phyloP scores from a whole-genome alignment of 2,329 filamentous ascomycete genomes.

The Neocucurbitaria cava region DNA sequence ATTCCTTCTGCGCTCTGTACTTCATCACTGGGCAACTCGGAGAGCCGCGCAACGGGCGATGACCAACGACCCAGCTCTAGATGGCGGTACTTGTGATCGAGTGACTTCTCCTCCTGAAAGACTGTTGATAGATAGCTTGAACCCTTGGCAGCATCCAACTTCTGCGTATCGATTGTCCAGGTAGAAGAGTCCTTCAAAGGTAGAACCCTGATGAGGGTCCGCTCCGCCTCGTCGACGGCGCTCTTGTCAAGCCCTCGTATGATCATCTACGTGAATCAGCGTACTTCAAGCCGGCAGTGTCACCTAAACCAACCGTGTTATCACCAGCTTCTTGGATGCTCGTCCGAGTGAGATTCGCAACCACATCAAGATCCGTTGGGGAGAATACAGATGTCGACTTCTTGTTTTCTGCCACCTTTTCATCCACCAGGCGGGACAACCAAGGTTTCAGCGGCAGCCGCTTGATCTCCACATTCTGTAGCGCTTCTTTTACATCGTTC shows the following conservation, averaged over 20 bases:
- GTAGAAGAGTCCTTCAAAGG: constrained; percentile 21
- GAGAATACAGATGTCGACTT: constrained; percentile 19
- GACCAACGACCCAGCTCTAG: constrained; percentile 36
- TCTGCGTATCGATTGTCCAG: constrained; percentile 27
- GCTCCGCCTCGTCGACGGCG: constrained; percentile 36
- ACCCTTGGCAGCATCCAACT: constrained; percentile 15
- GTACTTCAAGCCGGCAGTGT: background rate
- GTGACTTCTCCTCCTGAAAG: constrained; percentile 21
- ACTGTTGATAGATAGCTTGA: constrained; percentile 25
- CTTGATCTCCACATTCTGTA: constrained; percentile 22
- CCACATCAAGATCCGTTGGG: constrained; percentile 20
- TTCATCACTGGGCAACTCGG: constrained; percentile 2
- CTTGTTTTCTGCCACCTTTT: constrained; percentile 2
- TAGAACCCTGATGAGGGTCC: constrained; percentile 36
- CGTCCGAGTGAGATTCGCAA: constrained; percentile 33
- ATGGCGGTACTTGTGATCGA: constrained; percentile 31
- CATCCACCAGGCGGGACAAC: constrained; percentile 18
- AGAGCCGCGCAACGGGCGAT: constrained; percentile 16
- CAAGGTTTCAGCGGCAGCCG: constrained; percentile 33
- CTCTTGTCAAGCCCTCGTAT: constrained; percentile 35
- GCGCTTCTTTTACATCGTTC: constrained; percentile 38
- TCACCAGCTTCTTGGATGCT: constrained; percentile 23
- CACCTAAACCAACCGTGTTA: constrained; percentile 22
- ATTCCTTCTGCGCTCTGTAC: background rate
- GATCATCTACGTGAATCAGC: constrained; percentile 27